phyloP scores from a whole-genome alignment of 306 rosid genomes.

The Sicyos baderoa region DNA sequence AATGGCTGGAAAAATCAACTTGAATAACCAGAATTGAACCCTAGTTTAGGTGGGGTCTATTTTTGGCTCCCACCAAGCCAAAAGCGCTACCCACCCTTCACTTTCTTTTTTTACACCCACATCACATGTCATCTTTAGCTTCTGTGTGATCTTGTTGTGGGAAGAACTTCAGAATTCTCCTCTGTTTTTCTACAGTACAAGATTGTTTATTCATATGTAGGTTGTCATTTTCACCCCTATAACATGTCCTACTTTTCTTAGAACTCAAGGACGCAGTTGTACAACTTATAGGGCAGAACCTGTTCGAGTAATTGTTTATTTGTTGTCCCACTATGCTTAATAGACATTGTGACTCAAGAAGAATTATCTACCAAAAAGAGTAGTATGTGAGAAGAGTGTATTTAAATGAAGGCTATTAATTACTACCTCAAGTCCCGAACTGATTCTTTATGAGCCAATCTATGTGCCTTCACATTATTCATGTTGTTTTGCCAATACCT shows the following conservation, averaged over 20 bases:
- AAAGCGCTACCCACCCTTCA: not conserved
- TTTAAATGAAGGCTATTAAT: constrained; percentile 2
- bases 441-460: constrained; percentile 97
- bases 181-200: constrained; percentile 3
- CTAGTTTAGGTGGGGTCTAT: not conserved
- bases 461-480: constrained; percentile 96
- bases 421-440: constrained; percentile 86
- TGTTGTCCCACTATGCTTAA: not conserved
- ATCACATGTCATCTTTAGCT: not conserved
- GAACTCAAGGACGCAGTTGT: no score
- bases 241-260: not conserved
- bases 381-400: constrained; percentile 21
- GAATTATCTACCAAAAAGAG: not conserved
- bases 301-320: no score
- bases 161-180: constrained; percentile 1
- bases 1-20: not conserved
- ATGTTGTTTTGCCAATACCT: constrained; percentile 99
- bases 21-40: not conserved
- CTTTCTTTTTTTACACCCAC: not conserved
- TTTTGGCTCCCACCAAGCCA: not conserved
- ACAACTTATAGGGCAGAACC: no score
- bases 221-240: not conserved
- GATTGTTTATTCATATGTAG: not conserved
- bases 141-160: not conserved
- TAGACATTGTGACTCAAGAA: not conserved